Evolutionary conservation across 179 eudicot genomes (phyloP).

Genomic region (Carnegiea gigantea): DNA sequence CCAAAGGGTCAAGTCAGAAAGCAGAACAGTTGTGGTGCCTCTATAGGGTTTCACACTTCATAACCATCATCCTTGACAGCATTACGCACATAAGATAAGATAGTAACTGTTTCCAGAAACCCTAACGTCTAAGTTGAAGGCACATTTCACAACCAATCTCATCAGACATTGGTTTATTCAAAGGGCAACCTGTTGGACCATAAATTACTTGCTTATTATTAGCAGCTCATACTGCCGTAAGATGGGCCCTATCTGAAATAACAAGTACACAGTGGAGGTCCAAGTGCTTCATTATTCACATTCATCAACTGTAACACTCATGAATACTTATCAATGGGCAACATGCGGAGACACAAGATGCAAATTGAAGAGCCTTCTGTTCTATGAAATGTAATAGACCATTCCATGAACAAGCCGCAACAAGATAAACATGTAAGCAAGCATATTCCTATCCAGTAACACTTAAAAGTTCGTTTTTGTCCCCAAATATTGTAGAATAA

Average conservation of each 20-base stretch:
- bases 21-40: not conserved
- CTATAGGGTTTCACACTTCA: not conserved
- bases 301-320: not conserved
- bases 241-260: not conserved
- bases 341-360: not conserved
- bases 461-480: not conserved
- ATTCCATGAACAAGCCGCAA: not conserved
- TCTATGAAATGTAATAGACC: not conserved
- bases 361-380: not conserved
- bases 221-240: not conserved
- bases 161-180: not conserved
- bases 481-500: not conserved
- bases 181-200: not conserved
- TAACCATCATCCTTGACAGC: not conserved
- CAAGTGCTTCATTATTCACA: not conserved
- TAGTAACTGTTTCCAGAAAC: not conserved
- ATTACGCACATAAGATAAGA: not conserved
- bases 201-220: not conserved
- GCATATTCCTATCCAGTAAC: not conserved
- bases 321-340: not conserved
- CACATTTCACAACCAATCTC: not conserved
- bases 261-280: not conserved
- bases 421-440: not conserved
- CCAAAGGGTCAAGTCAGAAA: not conserved
- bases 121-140: not conserved